Evolutionary conservation across 352 stramenopile genomes (phyloP).

Genomic region (Discostella stelligera): DNA sequence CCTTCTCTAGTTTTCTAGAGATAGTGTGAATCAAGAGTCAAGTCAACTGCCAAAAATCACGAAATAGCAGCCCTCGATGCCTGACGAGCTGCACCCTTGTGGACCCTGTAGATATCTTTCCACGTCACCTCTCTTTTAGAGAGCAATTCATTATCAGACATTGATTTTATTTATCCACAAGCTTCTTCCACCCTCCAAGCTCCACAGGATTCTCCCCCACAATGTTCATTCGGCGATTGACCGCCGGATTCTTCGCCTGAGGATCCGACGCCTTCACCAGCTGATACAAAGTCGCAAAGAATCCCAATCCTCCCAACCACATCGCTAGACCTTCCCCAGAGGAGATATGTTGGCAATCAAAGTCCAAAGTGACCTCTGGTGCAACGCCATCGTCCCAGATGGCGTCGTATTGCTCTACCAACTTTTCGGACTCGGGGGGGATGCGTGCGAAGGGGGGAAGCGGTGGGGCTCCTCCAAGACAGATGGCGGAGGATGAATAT

Average conservation of each 20-base stretch:
- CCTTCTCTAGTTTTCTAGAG: slow-evolving; percentile 3
- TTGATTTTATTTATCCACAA: slow-evolving; percentile 11
- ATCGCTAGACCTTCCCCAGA: slow-evolving; percentile 71
- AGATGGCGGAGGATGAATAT: slow-evolving; percentile 35
- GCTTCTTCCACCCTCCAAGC: slow-evolving; percentile 36
- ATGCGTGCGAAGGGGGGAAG: slow-evolving; percentile 68
- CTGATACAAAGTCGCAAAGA: slow-evolving; percentile 78
- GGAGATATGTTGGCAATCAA: slow-evolving; percentile 83
- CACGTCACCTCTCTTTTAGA: background rate
- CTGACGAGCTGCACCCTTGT: too few species aligned
- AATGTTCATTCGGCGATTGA: slow-evolving; percentile 44
- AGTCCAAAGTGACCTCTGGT: slow-evolving; percentile 84
- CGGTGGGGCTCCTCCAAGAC: slow-evolving; percentile 50
- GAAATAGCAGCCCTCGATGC: too few species aligned
- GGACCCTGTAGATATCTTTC: background rate
- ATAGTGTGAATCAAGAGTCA: too few species aligned
- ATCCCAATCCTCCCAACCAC: slow-evolving; percentile 79
- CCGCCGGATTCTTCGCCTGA: slow-evolving; percentile 66
- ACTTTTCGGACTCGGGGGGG: slow-evolving; percentile 54
- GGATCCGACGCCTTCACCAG: slow-evolving; percentile 79
- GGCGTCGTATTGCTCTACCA: slow-evolving; percentile 84
- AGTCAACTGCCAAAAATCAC: too few species aligned
- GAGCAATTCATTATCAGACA: background rate
- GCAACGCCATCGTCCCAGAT: slow-evolving; percentile 86
- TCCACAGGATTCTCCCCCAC: slow-evolving; percentile 36